Conservation (phyloP, 2,329 filamentous ascomycete species). For the Rosellinia necatrix region DNA sequence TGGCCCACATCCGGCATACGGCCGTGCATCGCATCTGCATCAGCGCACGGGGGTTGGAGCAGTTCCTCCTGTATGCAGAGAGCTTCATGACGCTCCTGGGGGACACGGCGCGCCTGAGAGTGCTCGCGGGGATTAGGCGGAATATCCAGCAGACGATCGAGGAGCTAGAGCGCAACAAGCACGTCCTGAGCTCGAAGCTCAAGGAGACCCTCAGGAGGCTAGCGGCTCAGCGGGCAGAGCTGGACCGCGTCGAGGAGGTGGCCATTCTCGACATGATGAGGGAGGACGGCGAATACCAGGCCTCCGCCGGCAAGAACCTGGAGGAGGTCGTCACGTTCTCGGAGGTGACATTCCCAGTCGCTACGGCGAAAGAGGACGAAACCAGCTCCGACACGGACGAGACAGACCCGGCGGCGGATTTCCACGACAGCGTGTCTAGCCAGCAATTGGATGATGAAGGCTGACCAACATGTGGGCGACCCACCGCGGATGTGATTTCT, state of each 20-base stretch:
- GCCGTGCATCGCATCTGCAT: conserved; percentile 14
- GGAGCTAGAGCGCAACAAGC: conserved; percentile 19
- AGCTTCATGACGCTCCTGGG: conserved; percentile 1
- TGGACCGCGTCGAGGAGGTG: conserved; percentile 7
- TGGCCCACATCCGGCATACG: conserved; percentile 3
- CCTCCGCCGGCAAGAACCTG: conserved; percentile 8
- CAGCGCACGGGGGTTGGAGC: conserved; percentile 11
- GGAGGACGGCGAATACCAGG: conserved; percentile 13
- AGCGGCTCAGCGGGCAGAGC: conserved; percentile 5
- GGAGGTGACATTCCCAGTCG: background rate
- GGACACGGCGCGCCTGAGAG: background rate
- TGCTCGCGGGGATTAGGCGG: background rate
- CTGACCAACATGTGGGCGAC: too few species aligned
- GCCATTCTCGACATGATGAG: conserved; percentile 9
- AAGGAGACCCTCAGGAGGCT: conserved; percentile 4
- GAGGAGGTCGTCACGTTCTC: background rate
- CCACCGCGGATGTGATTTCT: too few species aligned
- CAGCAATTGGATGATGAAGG: background rate
- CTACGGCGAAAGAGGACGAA: conserved; percentile 1
- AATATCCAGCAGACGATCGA: conserved; percentile 14
- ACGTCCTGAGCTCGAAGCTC: conserved; percentile 9
- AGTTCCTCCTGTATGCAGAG: conserved; percentile 9
- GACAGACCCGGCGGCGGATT: background rate
- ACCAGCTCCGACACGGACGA: conserved; percentile 5
- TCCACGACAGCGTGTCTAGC: background rate